Base-by-base conservation (phyloP, 2,329 filamentous ascomycete species). In the Fusarium sp. region DNA sequence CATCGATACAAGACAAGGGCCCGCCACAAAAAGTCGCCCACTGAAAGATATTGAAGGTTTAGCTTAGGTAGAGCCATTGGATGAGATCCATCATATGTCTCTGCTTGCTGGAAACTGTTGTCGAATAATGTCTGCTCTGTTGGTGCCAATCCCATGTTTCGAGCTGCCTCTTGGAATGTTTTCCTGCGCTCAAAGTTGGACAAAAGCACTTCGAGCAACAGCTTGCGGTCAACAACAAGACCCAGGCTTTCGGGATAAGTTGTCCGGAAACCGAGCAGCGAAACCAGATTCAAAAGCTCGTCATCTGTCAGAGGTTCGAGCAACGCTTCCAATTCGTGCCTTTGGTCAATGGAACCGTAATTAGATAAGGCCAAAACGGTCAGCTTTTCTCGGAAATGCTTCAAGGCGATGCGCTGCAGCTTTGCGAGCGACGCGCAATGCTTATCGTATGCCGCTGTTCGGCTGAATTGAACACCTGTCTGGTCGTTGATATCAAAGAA, bases 21-120 rank as follows among this genome's bases (percentile, higher is more conserved):
- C 61, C 96, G 87, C 93, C 93, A 99, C n/a, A 99, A 79, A 70
- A 99, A 99, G 75, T 99, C 95, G 3, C 93, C 93, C 46, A 97
- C 87, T 3, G 93, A 96, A 12, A 99, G 82, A 76, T 99, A 99
- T 73, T 99, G 95, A 26, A 99, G 80, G 69, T 97, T 99, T 41
- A 98, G 79, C 74, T 99, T 99, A 3, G 95, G 95, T 39, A 99
- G 87, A 3, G 95, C 92, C 55, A 99, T 82, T 6, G 95, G 93
- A 43, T 87, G 87, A 24, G 92, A 93, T 25, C 93, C 93, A 74
- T 97, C 90, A 70, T 97, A 98, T 7, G 83, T 83, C 70, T 97
- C 93, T 53, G 94, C 94, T 55, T 92, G 87, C 53, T 93, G 77
- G 49, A 97, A 85, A 25, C 88, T 87, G 46, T 83, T 83, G 57